Evolutionary conservation across 2,329 filamentous ascomycete species (phyloP), one percentile per base, ranked within the genome.

Genomic region (Massarina eburnea): DNA sequence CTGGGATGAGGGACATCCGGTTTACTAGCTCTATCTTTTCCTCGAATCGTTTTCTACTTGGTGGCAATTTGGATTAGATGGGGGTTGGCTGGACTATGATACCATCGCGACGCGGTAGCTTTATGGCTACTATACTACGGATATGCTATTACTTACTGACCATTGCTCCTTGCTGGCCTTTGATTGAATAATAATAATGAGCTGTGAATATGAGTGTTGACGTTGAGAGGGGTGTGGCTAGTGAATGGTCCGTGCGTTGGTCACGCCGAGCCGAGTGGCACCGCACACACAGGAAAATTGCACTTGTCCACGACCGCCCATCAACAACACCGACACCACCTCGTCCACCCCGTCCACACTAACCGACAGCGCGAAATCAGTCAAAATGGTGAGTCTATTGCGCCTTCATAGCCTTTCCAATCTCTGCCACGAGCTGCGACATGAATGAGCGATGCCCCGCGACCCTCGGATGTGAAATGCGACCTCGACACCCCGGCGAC

Each of bases 1-100:
- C 36, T 79, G 76, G 76, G 71, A 78, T 39, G 76, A 79, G 51
- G 70, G 72, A 8, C 66, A 71, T 54, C 67, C 73, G 36, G 70
- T 76, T 40, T 79, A 78, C 58, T 79, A 59, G 47, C 42, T 33
- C 30, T 48, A n/a, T 34, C 14, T 2, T 49, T 47, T 49, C 32
- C 45, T 46, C 45, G 26, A 40, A 29, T 41, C 15, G 14, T 20
- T 21, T 36, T 36, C 5, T 21, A 12, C 4, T 19, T 36, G 18
- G 17, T 36, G 15, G 34, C 7, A 49, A 26, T 39, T 36, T 34
- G 44, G 30, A 38, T 34, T 38, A 41, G 12, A 30, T n/a, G 33
- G 26, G 35, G 21, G 18, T 21, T 27, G 30, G 36, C 14, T 30
- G 9, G 34, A 8, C n/a, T 30, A 63, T 59, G 62, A 66, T 66